Percentiles rank a stretch among this genome's conserved stretches.
These are phyloP conservation scores for Vaucheria bursata DNA, from an alignment of 352 stramenopile genomes.

Conservation along the genomic window DNA sequence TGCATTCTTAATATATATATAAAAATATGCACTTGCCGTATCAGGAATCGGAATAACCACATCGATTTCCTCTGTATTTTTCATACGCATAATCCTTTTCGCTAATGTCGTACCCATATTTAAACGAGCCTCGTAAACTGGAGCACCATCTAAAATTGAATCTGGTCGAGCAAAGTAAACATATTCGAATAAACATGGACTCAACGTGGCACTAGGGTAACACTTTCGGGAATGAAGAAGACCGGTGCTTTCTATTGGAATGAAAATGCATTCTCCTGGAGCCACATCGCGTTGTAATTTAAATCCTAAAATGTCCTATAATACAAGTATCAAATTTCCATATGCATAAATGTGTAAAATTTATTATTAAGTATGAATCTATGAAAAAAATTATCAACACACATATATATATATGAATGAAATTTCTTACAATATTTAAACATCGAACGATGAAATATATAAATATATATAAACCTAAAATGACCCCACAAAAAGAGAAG, in stretches of 20 bases:
- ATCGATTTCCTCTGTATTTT: constrained; percentile 82
- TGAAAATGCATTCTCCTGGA: constrained; percentile 90
- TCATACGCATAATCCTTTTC: constrained; percentile 81
- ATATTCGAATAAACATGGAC: constrained; percentile 99
- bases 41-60: constrained; percentile 98
- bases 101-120: constrained; percentile 97
- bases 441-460: too few relatives aligned
- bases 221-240: constrained; percentile 51
- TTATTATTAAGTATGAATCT: too few relatives aligned
- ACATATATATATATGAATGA: too few relatives aligned
- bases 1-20: too few relatives aligned
- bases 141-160: constrained; percentile 94
- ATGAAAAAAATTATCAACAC: too few relatives aligned
- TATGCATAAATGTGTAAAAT: too few relatives aligned
- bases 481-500: too few relatives aligned
- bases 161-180: constrained; percentile 99
- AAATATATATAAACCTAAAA: too few relatives aligned
- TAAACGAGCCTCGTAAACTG: constrained; percentile 83
- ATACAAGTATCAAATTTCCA: too few relatives aligned
- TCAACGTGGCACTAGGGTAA: constrained; percentile 56
- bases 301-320: constrained; percentile 86
- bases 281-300: constrained; percentile 80
- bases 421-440: too few relatives aligned
- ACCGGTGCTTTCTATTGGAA: constrained; percentile 50
- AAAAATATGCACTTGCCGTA: constrained; percentile 55